phyloP scores from a whole-genome alignment of 129 eudicot species.

The Sambucus nigra region DNA sequence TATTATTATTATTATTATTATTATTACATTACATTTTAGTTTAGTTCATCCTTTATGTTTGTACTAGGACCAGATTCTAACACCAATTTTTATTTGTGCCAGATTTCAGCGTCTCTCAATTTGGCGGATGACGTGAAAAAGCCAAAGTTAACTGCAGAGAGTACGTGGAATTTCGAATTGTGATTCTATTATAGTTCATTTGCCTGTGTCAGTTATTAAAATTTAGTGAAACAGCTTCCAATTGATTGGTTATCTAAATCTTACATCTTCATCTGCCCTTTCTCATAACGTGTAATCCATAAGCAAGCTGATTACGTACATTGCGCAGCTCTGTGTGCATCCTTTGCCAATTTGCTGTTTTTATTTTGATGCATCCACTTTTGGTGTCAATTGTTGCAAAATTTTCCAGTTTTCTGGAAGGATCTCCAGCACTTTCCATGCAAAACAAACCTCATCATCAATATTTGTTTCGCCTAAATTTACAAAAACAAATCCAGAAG shows the following conservation, averaged over 20 bases:
- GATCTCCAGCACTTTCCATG: no score
- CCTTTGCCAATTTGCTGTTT: neutral
- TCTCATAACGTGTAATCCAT: neutral
- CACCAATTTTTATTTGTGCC: slow-evolving; percentile 5
- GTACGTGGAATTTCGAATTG: slow-evolving; percentile 76
- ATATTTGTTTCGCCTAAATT: no score
- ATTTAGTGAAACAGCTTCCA: slow-evolving; percentile 7
- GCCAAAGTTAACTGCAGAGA: slow-evolving; percentile 68
- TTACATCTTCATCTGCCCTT: neutral
- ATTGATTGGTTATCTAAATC: neutral
- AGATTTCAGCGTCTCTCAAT: slow-evolving; percentile 63
- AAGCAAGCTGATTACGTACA: neutral
- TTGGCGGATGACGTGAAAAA: slow-evolving; percentile 47
- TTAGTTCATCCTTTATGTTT: neutral
- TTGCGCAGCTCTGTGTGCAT: neutral
- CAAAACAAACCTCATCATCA: no score
- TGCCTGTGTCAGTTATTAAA: neutral
- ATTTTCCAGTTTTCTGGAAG: no score
- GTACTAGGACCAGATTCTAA: neutral
- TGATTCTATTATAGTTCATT: slow-evolving; percentile 16
- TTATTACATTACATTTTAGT: neutral
- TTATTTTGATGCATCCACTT: neutral
- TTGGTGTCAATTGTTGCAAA: neutral
- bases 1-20: no score
- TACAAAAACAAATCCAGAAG: no score